phyloP scores from a whole-genome alignment of 768 basidiomycete genomes.

The Psilocybe sp. region DNA sequence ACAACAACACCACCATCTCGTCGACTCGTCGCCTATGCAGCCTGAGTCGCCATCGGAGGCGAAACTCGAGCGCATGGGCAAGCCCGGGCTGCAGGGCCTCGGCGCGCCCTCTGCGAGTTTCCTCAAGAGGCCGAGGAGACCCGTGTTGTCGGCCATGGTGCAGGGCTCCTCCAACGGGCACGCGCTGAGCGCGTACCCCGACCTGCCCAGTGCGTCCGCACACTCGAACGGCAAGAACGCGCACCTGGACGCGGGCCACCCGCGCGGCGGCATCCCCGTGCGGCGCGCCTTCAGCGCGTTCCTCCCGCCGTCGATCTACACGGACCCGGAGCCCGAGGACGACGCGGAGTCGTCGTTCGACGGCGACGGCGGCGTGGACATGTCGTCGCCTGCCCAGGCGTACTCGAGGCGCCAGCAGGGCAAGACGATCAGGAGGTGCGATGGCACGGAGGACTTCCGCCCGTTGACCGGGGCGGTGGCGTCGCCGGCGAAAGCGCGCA shows the following conservation, averaged over 20 bases:
- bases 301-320: conserved; percentile 58
- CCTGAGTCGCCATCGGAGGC: conserved; percentile 49
- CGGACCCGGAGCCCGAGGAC: conserved; percentile 43
- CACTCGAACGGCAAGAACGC: conserved; percentile 17
- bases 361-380: conserved; percentile 42
- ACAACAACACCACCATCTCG: conserved; percentile 33
- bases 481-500: conserved; percentile 31
- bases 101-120: conserved; percentile 50
- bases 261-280: conserved; percentile 44
- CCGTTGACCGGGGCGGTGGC: conserved; percentile 70
- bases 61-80: conserved; percentile 46
- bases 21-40: conserved; percentile 47
- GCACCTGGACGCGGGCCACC: conserved; percentile 23
- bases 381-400: conserved; percentile 80
- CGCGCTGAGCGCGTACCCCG: conserved; percentile 42
- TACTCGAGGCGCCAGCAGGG: conserved; percentile 76
- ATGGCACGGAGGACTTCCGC: conserved; percentile 79
- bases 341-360: conserved; percentile 55
- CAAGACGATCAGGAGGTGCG: conserved; percentile 74
- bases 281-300: conserved; percentile 79
- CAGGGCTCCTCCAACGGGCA: conserved; percentile 37
- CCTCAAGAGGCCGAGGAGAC: conserved; percentile 61
- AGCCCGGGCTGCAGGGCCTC: conserved; percentile 53
- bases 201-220: conserved; percentile 21
- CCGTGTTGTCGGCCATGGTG: conserved; percentile 63